These are phyloP conservation scores for Leccinum fibrillosum DNA, from an alignment of 768 basidiomycete genomes.

Conservation along the genomic window DNA sequence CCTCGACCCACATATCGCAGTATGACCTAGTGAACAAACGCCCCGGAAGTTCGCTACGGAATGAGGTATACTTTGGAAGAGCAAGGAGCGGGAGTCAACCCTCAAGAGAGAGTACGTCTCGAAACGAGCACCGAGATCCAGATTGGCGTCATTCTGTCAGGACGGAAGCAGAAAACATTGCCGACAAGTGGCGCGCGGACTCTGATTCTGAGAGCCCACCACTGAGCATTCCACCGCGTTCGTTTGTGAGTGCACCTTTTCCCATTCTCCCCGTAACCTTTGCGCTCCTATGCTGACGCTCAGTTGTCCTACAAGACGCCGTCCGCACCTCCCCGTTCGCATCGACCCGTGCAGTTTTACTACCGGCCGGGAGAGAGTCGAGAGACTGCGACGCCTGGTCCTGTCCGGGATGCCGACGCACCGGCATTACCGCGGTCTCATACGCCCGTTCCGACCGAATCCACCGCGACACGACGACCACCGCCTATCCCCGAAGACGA, in stretches of 20 bases:
- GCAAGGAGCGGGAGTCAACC: conserved; percentile 25
- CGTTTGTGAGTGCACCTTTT: conserved; percentile 17
- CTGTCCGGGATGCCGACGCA: conserved; percentile 19
- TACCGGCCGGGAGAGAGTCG: conserved; percentile 27
- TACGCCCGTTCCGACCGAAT: conserved; percentile 13
- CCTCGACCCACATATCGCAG: conserved; percentile 31
- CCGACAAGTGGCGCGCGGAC: conserved; percentile 32
- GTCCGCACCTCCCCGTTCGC: conserved; percentile 6
- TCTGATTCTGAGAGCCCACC: conserved; percentile 16
- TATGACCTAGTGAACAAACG: conserved; percentile 30
- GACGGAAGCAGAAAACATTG: conserved; percentile 26
- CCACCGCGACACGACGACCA: background rate
- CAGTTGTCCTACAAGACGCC: conserved; percentile 15
- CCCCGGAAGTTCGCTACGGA: conserved; percentile 22
- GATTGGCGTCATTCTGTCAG: conserved; percentile 15
- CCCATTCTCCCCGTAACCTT: background rate
- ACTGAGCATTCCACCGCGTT: conserved; percentile 15
- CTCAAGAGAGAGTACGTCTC: conserved; percentile 16
- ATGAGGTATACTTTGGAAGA: conserved; percentile 21
- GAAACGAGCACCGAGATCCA: conserved; percentile 15
- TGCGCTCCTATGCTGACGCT: conserved; percentile 2
- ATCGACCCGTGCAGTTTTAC: conserved; percentile 12
- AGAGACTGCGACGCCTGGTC: conserved; percentile 26
- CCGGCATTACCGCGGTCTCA: conserved; percentile 7
- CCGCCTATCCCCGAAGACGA: conserved; percentile 3